Base-by-base conservation (phyloP, 164 flowering plant species). In the Annona cherimola region DNA sequence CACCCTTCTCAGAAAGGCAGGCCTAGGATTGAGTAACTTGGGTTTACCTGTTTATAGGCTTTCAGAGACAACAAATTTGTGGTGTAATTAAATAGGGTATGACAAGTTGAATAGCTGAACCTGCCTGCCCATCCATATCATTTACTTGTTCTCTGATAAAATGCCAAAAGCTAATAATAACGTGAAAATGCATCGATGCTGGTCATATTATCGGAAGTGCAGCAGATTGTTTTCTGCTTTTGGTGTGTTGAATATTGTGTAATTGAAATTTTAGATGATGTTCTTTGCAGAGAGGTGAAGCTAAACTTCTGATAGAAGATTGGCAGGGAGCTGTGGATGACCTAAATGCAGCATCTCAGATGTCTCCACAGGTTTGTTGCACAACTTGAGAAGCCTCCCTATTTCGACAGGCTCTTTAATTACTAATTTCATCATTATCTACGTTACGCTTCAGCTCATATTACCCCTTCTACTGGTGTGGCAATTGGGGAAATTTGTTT, bases 251-350 rank as follows among this genome's bases (percentile, higher is more conserved):
- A 46, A 7, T 46, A 46, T 50, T 50, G 57, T 50, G 57, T 11
- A 50, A 50, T 9, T 50, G 57, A 50, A 50, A 50, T 50, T 50
- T 2, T 50, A 11, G 9, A 50, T 41, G 40, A 42, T 72, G 35
- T 42, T 65, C 35, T 50, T 63, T 73, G 40, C 87, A 96, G 99
- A 91, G 99, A 76, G 99, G 96, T 72, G 99, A 96, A 84, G 99
- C 99, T 71, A 96, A 96, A 80, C 91, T 90, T 75, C 75, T 96
- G 71, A 76, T 74, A 12, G 98, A 96, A 81, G 99, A 96, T 71
- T 96, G 96, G 97, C 96, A 96, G 71, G 99, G 99, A 69, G 97
- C 99, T 75, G 95, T 91, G 42, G 87, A 83, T 57, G 99, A 96
- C 80, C 76, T 96, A 71, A 91, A 90, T 82, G 73, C 83, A 73